Conservation (phyloP, 208 protist genomes). For the Paratrypanosoma confusum region DNA sequence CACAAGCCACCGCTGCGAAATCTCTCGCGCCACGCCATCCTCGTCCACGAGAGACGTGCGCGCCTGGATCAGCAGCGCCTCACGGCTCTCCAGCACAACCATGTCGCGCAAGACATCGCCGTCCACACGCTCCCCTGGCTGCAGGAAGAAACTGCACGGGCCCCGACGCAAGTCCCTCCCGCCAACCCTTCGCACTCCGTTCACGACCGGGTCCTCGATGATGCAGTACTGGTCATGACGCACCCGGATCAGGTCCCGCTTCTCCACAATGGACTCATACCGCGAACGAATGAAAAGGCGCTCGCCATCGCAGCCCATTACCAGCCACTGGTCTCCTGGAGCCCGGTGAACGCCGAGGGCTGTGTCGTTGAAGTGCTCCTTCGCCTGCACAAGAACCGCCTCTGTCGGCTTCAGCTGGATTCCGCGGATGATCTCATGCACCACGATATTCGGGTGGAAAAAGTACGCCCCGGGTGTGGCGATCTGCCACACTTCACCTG, state of each 20-base stretch:
- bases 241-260: slow-evolving; percentile 7
- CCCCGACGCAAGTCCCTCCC: slow-evolving; percentile 18
- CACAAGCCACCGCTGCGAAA: slow-evolving; percentile 91
- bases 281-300: slow-evolving; percentile 46
- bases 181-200: slow-evolving; percentile 9
- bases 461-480: slow-evolving; percentile 32
- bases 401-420: slow-evolving; percentile 45
- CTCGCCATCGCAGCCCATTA: slow-evolving; percentile 39
- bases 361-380: slow-evolving; percentile 50
- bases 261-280: slow-evolving; percentile 36
- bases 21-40: slow-evolving; percentile 3
- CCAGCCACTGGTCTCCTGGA: slow-evolving; percentile 70
- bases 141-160: slow-evolving; percentile 42
- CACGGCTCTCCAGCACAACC: slow-evolving; percentile 22
- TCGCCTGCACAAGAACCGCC: slow-evolving; percentile 75
- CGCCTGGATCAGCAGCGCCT: slow-evolving; percentile 59
- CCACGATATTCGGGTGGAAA: slow-evolving; percentile 45
- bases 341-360: slow-evolving; percentile 13
- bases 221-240: slow-evolving; percentile 17
- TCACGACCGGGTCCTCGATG: slow-evolving; percentile 6
- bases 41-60: slow-evolving; percentile 27
- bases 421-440: slow-evolving; percentile 42
- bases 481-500: slow-evolving; percentile 37
- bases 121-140: slow-evolving; percentile 43
- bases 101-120: slow-evolving; percentile 15